Conservation (phyloP, 1,284 basidiomycete species). For the Ganoderma multipileum region DNA sequence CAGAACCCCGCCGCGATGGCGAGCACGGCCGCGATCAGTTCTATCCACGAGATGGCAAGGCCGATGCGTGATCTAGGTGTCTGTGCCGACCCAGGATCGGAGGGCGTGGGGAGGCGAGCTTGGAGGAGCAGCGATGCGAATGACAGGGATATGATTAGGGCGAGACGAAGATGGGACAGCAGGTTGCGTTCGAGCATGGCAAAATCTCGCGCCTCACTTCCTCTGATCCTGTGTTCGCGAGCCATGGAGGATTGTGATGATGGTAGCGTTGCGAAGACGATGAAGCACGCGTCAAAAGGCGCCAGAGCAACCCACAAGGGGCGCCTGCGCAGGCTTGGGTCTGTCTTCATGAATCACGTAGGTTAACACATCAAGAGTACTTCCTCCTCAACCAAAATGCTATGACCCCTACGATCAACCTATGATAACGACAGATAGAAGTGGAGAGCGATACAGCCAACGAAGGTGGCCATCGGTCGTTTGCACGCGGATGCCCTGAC, state of each 20-base stretch:
- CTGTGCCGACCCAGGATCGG: slow-evolving; percentile 32
- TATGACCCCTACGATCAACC: neutral
- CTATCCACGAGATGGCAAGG: slow-evolving; percentile 40
- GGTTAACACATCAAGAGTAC: neutral
- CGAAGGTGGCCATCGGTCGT: neutral
- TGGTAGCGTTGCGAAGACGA: neutral
- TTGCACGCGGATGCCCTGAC: neutral
- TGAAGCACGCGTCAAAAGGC: neutral
- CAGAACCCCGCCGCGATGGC: slow-evolving; percentile 63
- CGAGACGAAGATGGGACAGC: slow-evolving; percentile 69
- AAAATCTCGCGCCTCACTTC: slow-evolving; percentile 68
- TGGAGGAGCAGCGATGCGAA: slow-evolving; percentile 69
- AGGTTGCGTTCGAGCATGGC: slow-evolving; percentile 80
- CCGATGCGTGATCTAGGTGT: slow-evolving; percentile 32
- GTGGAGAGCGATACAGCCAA: neutral
- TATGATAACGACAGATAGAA: neutral
- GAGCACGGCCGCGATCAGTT: slow-evolving; percentile 53
- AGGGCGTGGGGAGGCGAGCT: slow-evolving; percentile 56
- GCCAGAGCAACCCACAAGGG: too few relatives aligned
- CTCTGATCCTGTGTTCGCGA: slow-evolving; percentile 42
- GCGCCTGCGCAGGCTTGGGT: neutral
- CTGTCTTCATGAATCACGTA: neutral
- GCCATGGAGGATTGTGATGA: slow-evolving; percentile 32
- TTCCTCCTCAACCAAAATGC: neutral
- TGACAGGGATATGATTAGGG: slow-evolving; percentile 65